Evolutionary conservation across 768 basidiomycete genomes (phyloP).

Genomic region (Crucibulum laeve): DNA sequence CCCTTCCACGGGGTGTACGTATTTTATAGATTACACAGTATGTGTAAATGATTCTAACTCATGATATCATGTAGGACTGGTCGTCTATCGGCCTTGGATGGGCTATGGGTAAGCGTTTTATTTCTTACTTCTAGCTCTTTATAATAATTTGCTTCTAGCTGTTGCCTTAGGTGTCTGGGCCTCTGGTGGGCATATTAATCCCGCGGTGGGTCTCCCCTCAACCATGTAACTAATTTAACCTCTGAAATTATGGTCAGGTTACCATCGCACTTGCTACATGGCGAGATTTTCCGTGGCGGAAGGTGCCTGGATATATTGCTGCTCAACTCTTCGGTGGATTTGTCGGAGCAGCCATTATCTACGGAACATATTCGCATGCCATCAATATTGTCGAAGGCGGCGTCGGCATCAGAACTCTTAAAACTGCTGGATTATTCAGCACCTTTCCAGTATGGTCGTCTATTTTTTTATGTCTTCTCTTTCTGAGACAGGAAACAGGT

Average conservation of each 20-base stretch:
- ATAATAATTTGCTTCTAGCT: too few species aligned
- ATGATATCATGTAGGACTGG: too few species aligned
- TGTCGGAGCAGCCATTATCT: slow-evolving; percentile 52
- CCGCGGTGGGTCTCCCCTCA: slow-evolving; percentile 35
- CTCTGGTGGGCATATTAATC: slow-evolving; percentile 66
- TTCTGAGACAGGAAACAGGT: slow-evolving; percentile 18
- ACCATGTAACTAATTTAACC: background rate
- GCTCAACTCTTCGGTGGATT: slow-evolving; percentile 61
- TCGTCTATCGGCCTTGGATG: too few species aligned
- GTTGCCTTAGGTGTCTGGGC: slow-evolving; percentile 60
- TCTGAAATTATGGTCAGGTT: slow-evolving; percentile 29
- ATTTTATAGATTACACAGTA: too few species aligned
- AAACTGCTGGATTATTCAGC: slow-evolving; percentile 51
- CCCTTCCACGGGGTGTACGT: too few species aligned
- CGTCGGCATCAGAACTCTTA: slow-evolving; percentile 46
- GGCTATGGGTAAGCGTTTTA: too few species aligned
- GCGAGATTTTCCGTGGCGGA: slow-evolving; percentile 67
- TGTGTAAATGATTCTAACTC: too few species aligned
- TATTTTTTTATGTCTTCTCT: slow-evolving; percentile 1
- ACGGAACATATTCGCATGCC: slow-evolving; percentile 64
- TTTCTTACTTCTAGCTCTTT: too few species aligned
- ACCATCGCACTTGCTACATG: slow-evolving; percentile 62
- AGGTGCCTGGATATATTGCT: slow-evolving; percentile 59
- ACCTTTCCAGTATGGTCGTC: background rate
- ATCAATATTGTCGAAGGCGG: slow-evolving; percentile 64